Evolutionary conservation across 768 basidiomycete genomes (phyloP), one percentile per base, ranked within the genome.

Genomic region (Russula virescens): DNA sequence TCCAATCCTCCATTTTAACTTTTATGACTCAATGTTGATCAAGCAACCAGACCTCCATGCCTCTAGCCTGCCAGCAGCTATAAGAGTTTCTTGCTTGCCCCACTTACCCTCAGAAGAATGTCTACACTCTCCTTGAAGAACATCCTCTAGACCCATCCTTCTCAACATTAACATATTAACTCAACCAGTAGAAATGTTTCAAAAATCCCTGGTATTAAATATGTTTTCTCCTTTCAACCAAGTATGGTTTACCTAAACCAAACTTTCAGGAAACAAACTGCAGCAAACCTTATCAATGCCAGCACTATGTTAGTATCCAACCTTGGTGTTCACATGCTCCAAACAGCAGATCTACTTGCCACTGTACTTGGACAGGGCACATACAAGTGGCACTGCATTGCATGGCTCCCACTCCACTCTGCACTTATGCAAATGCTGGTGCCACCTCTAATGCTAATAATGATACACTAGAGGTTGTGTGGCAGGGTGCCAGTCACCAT

Each of bases 141-240:
- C 47, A 25, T n/a, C 48, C 8, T 47, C 57, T 25, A 38, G 62
- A 50, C 63, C 60, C 19, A 46, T 50, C 34, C 61, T 57, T 7
- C 61, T 54, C n/a, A 66, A 28, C 35, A 55, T 60, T 43, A 61
- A 58, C 43, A 65, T 53, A 53, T 65, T 49, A 21, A 26, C 56
- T 43, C 60, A 40, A 21, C 57, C n/a, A n/a, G n/a, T n/a, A n/a
- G 67, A 70, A 16, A 69, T 72, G 21, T 68, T 85, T 53, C 70
- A 73, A 60, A 69, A 68, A 5, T 85, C 45, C 75, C 75, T 13
- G 77, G 80, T 4, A 74, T 85, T 64, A 84, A 83, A 82, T 83
- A 68, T 53, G 73, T 61, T 52, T 16, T 6, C 31, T 8, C 14
- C 34, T 34, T 46, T n/a, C 11, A 58, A 38, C 2, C 6, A 2